These are phyloP conservation scores for Microdochium paspali DNA, from an alignment of 2,329 filamentous ascomycete genomes.

Conservation along the genomic window DNA sequence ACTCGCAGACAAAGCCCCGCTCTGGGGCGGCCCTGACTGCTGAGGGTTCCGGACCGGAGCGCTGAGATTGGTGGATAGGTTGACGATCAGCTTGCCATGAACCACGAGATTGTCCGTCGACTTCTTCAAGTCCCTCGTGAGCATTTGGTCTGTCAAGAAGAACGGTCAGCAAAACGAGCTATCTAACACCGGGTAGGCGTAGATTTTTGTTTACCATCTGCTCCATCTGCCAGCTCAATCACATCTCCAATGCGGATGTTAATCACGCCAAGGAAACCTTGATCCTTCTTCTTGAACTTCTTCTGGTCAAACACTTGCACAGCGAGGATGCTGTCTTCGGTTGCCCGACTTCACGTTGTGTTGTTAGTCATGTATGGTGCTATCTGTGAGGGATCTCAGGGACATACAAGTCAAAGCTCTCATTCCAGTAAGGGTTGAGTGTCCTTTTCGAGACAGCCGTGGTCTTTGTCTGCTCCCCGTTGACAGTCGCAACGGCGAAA, in stretches of 20 bases:
- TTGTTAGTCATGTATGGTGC: neutral
- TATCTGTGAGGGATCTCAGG: slow-evolving; percentile 1
- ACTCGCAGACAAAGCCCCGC: slow-evolving; percentile 18
- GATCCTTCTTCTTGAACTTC: slow-evolving; percentile 99
- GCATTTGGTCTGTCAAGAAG: slow-evolving; percentile 78
- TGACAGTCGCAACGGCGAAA: slow-evolving; percentile 93
- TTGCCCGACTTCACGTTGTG: slow-evolving; percentile 57
- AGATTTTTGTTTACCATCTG: slow-evolving; percentile 61
- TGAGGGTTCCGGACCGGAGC: slow-evolving; percentile 50
- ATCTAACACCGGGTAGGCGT: neutral
- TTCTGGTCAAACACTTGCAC: slow-evolving; percentile 99
- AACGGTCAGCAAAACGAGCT: slow-evolving; percentile 5
- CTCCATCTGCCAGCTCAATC: slow-evolving; percentile 79
- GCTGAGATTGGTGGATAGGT: slow-evolving; percentile 82
- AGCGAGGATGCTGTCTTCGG: slow-evolving; percentile 91
- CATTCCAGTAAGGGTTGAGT: slow-evolving; percentile 99
- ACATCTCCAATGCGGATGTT: slow-evolving; percentile 94
- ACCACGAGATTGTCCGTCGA: slow-evolving; percentile 97
- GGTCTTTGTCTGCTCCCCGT: slow-evolving; percentile 97
- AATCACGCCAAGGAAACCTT: slow-evolving; percentile 95
- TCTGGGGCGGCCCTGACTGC: slow-evolving; percentile 10
- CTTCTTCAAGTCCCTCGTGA: slow-evolving; percentile 93
- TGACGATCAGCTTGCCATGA: slow-evolving; percentile 94
- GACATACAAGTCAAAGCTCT: slow-evolving; percentile 92
- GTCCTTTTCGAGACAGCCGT: slow-evolving; percentile 96